Evolutionary conservation across 768 basidiomycete species (phyloP), one percentile per base, ranked within the genome.

Genomic region (Nidularia sp.): DNA sequence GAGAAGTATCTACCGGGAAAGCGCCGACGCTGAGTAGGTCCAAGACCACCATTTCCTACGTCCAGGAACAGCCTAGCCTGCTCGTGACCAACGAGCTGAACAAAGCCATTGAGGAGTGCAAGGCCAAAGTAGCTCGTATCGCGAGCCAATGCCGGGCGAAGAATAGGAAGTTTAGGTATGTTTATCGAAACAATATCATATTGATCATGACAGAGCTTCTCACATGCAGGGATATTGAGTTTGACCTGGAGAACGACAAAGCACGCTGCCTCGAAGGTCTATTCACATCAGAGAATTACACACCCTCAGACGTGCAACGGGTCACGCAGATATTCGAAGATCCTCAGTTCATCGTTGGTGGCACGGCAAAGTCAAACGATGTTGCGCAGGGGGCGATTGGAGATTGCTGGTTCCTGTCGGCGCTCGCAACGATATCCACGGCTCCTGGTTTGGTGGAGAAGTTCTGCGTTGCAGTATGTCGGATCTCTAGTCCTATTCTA

Each of bases 161-260:
- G n/a, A n/a, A n/a, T n/a, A n/a, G n/a, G n/a, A n/a, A n/a, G n/a
- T n/a, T n/a, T n/a, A n/a, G n/a, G n/a, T n/a, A n/a, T n/a, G n/a
- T n/a, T n/a, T n/a, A n/a, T n/a, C n/a, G n/a, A n/a, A n/a, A n/a
- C n/a, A n/a, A n/a, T n/a, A n/a, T n/a, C n/a, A n/a, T n/a, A n/a
- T n/a, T n/a, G n/a, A n/a, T n/a, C n/a, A n/a, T n/a, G n/a, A n/a
- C n/a, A n/a, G n/a, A n/a, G n/a, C n/a, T n/a, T n/a, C n/a, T n/a
- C n/a, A n/a, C n/a, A n/a, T n/a, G n/a, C n/a, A 77, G 76, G 41
- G 76, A 78, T 55, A 56, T 69, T 18, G 75, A 75, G 53, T 78
- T 76, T 51, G 76, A 78, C 50, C 61, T 78, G 18, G 73, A 74
- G 57, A 70, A 71, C 32, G 74, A 77, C 59, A 57, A 60, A 47